Base-by-base conservation (phyloP, 257 asterid species). In the Prunella vulgaris region DNA sequence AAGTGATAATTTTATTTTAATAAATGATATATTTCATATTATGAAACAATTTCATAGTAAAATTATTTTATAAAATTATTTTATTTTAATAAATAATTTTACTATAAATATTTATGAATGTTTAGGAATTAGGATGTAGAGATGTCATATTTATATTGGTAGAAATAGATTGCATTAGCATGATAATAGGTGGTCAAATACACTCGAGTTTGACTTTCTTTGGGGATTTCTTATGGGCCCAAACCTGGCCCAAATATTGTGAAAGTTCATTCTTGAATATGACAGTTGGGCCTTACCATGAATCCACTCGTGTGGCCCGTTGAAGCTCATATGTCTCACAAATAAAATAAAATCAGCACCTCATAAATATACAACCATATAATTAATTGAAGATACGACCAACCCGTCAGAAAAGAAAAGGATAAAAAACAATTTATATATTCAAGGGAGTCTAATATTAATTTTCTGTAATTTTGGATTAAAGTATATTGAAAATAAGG, bases 271-370 rank as follows among this genome's bases (percentile, higher is more conserved):
- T 20, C 51, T 42, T 38, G 5, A 2, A 22, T 1, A 4, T 8
- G 33, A 15, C 3, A 30, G 14, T 69, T 76, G 64, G 76, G 80
- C 76, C 73, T 57, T 27, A 1, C 20, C 20, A 4, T 28, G 21
- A 42, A 62, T 71, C 64, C 0, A 33, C 2, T 70, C 12, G n/a
- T n/a, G n/a, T 70, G 76, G 65, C 66, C 80, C 80, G 58, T 76
- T 33, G 46, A 3, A 63, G 14, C 35, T 40, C 38, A 71, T 3
- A 4, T 48, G 60, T 21, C 61, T 27, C 17, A 14, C 7, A 46
- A n/a, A 5, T 1, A n/a, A 46, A 46, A 5, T n/a, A 46, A 5
- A 44, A 40, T 35, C 9, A 35, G 5, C n/a, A 38, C 57, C 60
- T 40, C 30, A 46, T 33, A 17, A 33, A 58, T 51, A 22, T 22